Percentiles rank a stretch among this genome's conserved stretches.
phyloP scores from a whole-genome alignment of 2,329 filamentous ascomycete genomes.

The Trichoderma lentiforme region DNA sequence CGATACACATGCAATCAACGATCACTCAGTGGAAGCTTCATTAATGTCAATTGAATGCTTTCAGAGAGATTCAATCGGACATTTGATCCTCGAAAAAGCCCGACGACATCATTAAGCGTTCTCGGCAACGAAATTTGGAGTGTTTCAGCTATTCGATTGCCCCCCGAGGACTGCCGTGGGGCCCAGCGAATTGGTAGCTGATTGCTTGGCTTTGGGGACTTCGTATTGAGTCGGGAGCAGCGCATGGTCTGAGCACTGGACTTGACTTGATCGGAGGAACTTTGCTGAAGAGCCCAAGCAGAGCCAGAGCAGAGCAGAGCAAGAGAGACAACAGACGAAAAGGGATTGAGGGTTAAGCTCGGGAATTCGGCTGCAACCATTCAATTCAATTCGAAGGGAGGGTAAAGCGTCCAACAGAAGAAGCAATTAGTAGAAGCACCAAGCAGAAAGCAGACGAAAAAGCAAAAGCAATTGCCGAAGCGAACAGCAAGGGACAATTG shows the following conservation, averaged over 20 bases:
- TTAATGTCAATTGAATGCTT: background rate
- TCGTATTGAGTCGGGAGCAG: background rate
- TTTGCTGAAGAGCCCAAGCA: background rate
- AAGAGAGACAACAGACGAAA: background rate
- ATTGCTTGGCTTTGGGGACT: background rate
- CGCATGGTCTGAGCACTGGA: constrained; percentile 11
- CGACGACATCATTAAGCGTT: background rate
- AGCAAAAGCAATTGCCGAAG: background rate
- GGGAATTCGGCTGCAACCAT: background rate
- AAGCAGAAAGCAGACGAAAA: background rate
- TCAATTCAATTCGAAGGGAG: background rate
- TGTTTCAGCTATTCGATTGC: background rate
- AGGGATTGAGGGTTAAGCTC: background rate
- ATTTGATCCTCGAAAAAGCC: background rate
- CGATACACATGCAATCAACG: background rate
- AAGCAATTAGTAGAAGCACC: background rate
- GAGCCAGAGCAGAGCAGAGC: background rate
- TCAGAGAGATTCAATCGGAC: background rate
- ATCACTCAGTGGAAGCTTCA: background rate
- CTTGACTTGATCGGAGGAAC: background rate
- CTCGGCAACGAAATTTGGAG: background rate
- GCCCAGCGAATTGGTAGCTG: background rate
- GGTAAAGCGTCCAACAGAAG: background rate
- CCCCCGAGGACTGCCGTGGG: background rate
- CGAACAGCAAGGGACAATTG: background rate